Evolutionary conservation across 2,329 filamentous ascomycete genomes (phyloP).

Genomic region (Cadophora sp.): DNA sequence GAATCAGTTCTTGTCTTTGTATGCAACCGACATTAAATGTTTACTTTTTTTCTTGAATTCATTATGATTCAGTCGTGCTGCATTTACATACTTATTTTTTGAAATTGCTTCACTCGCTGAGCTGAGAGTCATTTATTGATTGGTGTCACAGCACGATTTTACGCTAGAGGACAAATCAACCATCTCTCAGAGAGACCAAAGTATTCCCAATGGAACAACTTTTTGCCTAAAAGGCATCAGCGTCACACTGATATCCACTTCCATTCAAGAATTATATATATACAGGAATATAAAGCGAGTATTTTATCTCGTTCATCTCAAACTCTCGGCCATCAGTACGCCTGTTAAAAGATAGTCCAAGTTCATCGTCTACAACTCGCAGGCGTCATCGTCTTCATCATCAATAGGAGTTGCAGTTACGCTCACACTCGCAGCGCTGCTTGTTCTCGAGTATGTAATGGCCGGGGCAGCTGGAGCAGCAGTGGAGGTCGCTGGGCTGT

Average conservation of each 20-base stretch:
- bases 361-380: background rate
- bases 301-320: background rate
- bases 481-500: background rate
- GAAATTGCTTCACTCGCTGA: background rate
- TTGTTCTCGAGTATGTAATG: constrained; percentile 8
- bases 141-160: too few relatives aligned
- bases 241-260: background rate
- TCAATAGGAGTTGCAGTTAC: background rate
- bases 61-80: background rate
- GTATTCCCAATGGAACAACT: background rate
- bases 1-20: constrained; percentile 16
- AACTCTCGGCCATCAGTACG: background rate
- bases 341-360: background rate
- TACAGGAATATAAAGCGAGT: background rate
- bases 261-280: background rate
- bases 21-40: constrained; percentile 11
- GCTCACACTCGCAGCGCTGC: background rate
- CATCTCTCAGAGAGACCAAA: background rate
- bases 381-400: constrained; percentile 8
- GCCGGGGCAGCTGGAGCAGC: background rate
- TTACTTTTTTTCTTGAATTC: background rate
- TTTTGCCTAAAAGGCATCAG: background rate
- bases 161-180: too few relatives aligned
- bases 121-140: background rate
- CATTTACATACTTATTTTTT: background rate